These are phyloP conservation scores for Eremomyces bilateralis DNA, from an alignment of 495 filamentous ascomycete species.

Conservation along the genomic window DNA sequence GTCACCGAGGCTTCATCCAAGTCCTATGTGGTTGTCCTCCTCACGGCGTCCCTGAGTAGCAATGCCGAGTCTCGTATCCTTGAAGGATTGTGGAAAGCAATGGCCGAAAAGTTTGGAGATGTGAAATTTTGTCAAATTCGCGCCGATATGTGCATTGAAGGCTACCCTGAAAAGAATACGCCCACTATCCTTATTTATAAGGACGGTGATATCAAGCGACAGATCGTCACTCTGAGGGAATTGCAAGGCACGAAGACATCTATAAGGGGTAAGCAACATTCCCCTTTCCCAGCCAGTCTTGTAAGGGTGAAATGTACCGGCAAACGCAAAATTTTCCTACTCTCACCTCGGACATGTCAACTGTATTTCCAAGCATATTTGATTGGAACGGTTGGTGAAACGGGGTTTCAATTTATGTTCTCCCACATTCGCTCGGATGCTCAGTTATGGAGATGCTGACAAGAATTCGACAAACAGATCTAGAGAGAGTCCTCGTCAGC, in stretches of 20 bases:
- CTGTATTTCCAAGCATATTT: too few relatives aligned
- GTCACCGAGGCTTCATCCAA: constrained; percentile 77
- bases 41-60: constrained; percentile 51
- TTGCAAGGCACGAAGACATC: constrained; percentile 47
- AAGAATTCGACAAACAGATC: too few relatives aligned
- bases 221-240: constrained; percentile 68
- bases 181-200: constrained; percentile 86
- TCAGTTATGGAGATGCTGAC: too few relatives aligned
- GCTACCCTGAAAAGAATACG: constrained; percentile 83
- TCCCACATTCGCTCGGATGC: too few relatives aligned
- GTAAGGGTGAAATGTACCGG: too few relatives aligned
- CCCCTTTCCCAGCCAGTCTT: too few relatives aligned
- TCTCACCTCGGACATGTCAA: too few relatives aligned
- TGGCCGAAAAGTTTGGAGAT: constrained; percentile 68
- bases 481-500: constrained; percentile 62
- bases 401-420: too few relatives aligned
- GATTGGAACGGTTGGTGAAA: too few relatives aligned
- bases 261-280: constrained; percentile 31
- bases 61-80: constrained; percentile 69
- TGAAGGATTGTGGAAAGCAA: constrained; percentile 67
- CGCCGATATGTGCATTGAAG: constrained; percentile 84
- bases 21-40: constrained; percentile 58
- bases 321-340: too few relatives aligned
- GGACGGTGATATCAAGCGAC: constrained; percentile 75
- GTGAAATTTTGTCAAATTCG: constrained; percentile 96